Evolutionary conservation across 768 basidiomycete species (phyloP), one percentile per base, ranked within the genome.

Genomic region (Tephrocybe sp.): DNA sequence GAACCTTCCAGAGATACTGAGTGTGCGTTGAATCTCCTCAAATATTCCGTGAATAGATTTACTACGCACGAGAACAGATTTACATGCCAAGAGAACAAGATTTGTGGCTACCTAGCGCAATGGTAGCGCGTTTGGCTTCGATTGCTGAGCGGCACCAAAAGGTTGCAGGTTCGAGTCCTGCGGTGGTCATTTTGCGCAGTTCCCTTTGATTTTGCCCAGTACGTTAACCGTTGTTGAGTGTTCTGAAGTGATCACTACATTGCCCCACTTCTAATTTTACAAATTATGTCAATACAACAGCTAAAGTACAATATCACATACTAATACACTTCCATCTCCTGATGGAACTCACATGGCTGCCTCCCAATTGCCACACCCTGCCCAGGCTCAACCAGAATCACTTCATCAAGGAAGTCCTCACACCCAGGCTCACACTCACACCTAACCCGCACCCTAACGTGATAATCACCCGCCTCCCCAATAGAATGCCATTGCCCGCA

Each of bases 81-180:
- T n/a, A n/a, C n/a, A n/a, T n/a, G n/a, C n/a, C n/a, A n/a, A n/a
- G n/a, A n/a, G n/a, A n/a, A 30, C 28, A 34, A n/a, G 5, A n/a
- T 34, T 11, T n/a, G 73, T 68, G 84, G 82, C 80, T 84, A 81
- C 85, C 84, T 89, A 73, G 87, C 87, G 85, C 87, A 89, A 89
- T 89, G 87, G 87, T 88, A 89, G 87, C 87, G 87, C 87, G 86
- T 89, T 87, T 89, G 87, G 87, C 87, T 89, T 89, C 87, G 86
- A 87, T 79, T 60, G 83, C 82, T 74, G 56, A 69, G 72, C 69
- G 82, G 73, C 55, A 90, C 87, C 88, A 89, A 88, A 86, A 89
- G 89, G 88, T 85, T 90, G 88, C 87, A 90, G 88, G 89, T 90
- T 90, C 88, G 87, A 90, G 86, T 87, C 88, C 88, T 89, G 88